Evolutionary conservation across 2,329 filamentous ascomycete genomes (phyloP).

Genomic region (Colletotrichum noveboracense): DNA sequence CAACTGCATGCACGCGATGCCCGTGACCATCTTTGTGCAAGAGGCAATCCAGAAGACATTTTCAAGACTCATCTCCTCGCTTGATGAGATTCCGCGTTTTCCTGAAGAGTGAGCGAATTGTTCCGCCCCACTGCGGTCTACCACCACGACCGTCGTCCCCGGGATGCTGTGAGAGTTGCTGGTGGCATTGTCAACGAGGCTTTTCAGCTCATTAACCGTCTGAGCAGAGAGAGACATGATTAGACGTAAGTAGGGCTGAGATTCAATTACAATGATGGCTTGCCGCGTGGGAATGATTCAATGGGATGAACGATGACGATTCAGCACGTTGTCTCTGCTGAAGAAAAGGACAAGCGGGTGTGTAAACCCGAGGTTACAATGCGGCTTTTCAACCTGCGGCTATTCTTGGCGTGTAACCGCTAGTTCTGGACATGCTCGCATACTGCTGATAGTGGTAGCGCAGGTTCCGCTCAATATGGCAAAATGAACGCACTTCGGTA

Average conservation of each 20-base stretch:
- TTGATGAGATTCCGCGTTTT: constrained; percentile 43
- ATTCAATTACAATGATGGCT: not conserved
- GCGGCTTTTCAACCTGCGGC: not conserved
- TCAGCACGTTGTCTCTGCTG: not conserved
- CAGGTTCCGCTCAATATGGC: not conserved
- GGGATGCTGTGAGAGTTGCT: constrained; percentile 46
- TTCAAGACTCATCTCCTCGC: constrained; percentile 63
- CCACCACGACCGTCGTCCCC: constrained; percentile 48
- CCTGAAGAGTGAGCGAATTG: constrained; percentile 55
- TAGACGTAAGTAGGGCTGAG: not conserved
- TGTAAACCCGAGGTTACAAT: not conserved
- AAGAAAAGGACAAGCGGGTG: not conserved
- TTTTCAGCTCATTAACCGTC: not conserved
- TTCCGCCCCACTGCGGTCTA: constrained; percentile 52
- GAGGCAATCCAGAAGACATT: constrained; percentile 66
- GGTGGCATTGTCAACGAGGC: constrained; percentile 40
- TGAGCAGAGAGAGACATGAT: constrained; percentile 13
- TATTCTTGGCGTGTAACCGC: not conserved
- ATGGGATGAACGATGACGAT: not conserved
- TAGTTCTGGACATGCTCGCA: not conserved
- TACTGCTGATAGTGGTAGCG: too few relatives aligned
- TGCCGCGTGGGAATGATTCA: not conserved
- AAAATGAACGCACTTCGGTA: not conserved
- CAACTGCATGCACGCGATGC: constrained; percentile 60
- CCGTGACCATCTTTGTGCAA: constrained; percentile 61